A percentile compares a stretch with the other conserved stretches of the same genome.
These are phyloP conservation scores for Fomitiporia mediterranea DNA, from an alignment of 1,284 basidiomycete genomes.

Conservation along the genomic window DNA sequence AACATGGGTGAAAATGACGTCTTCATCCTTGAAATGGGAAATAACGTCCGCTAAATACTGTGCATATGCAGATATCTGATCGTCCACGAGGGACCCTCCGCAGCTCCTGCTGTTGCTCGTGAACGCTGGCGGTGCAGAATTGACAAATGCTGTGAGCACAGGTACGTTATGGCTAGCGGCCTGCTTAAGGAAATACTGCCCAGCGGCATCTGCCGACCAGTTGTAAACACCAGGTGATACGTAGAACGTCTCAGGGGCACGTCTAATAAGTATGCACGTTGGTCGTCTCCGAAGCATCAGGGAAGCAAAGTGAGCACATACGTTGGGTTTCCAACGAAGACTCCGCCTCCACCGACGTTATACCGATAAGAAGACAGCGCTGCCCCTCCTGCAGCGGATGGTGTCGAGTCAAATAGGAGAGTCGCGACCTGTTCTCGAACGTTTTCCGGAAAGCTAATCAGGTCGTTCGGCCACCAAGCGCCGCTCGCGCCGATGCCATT, in stretches of 20 bases:
- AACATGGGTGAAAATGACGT: conserved; percentile 27
- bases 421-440: conserved; percentile 20
- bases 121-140: conserved; percentile 28
- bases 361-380: conserved; percentile 27
- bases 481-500: conserved; percentile 27
- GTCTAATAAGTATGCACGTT: conserved; percentile 8
- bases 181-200: conserved; percentile 24
- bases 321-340: conserved; percentile 22
- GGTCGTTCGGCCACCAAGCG: conserved; percentile 27
- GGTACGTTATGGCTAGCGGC: conserved; percentile 25
- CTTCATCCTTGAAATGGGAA: conserved; percentile 25
- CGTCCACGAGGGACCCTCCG: conserved; percentile 26
- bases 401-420: conserved; percentile 21
- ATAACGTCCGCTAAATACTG: conserved; percentile 29
- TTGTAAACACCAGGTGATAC: conserved; percentile 26
- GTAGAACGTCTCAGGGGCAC: conserved; percentile 26
- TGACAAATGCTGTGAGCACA: conserved; percentile 28
- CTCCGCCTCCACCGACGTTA: conserved; percentile 27
- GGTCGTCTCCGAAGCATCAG: neutral
- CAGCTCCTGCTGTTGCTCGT: conserved; percentile 27
- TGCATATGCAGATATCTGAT: conserved; percentile 26
- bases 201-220: conserved; percentile 26
- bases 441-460: conserved; percentile 23
- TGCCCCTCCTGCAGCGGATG: conserved; percentile 17
- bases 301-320: conserved; percentile 10